Evolutionary conservation across 2,329 filamentous ascomycete genomes (phyloP), one percentile per base, ranked within the genome.

Genomic region (Didymella exigua): DNA sequence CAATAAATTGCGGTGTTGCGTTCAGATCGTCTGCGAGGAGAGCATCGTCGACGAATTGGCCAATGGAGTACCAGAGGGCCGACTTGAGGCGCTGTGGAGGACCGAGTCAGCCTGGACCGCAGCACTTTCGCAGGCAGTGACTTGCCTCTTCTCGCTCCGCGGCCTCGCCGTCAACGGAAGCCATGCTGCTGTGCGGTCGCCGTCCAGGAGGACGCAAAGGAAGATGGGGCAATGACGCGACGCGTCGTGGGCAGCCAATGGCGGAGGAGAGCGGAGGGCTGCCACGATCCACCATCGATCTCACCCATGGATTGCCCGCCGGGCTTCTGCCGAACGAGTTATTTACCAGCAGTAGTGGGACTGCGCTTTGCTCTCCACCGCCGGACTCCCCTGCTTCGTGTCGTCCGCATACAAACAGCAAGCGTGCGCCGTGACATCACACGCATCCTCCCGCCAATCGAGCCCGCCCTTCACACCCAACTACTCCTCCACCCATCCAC

Each of bases 1-100:
- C 91, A 63, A 96, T 96, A 74, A 96, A 96, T 69, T 96, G 91
- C 1, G 91, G 91, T 23, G 93, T 96, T 6, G 93, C 91, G 75
- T 96, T 97, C 60, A 91, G 84, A 70, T 90, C 86, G 24, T 87
- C 80, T 52, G 83, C 81, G 26, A 91, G 78, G 16, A 87, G 88
- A 71, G 96, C 89, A 62, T 93, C 87, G 73, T 98, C 93, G 60
- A 96, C 90, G 56, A 96, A 93, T 72, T 75, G 69, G 54, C 75
- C 74, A 57, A 77, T 73, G 21, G 67, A 54, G 66, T 75, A 76
- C 75, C 75, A 77, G 52, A 77, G 73, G 29, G 75, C 72, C 34
- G 75, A 75, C 65, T 77, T 76, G 65, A 77, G 73, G 34, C 73
- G 71, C 74, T 96, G 49, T 16, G 10, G 34, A 31, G 21, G 21